A percentile compares a stretch with the other conserved stretches of the same genome.
These are phyloP conservation scores for Fistulifera solaris DNA, from an alignment of 108 stramenopile genomes.

Conservation along the genomic window DNA sequence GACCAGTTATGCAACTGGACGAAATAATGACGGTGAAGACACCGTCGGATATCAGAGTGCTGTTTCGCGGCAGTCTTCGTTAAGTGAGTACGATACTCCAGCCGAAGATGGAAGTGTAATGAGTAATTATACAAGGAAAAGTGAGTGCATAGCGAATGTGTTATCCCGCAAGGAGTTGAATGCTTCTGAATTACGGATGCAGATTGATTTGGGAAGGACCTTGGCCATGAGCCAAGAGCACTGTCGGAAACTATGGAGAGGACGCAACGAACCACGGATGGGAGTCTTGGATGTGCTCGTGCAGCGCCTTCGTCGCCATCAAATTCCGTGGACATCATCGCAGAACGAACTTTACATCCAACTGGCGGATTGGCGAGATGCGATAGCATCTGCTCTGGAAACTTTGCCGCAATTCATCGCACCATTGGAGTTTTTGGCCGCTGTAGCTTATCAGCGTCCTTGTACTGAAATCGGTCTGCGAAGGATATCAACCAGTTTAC, in stretches of 20 bases:
- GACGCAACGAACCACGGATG: slow-evolving; percentile 23
- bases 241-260: slow-evolving; percentile 53
- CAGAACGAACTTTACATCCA: slow-evolving; percentile 46
- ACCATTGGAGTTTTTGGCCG: slow-evolving; percentile 48
- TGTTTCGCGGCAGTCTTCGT: background rate
- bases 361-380: slow-evolving; percentile 44
- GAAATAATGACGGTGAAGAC: background rate
- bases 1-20: background rate
- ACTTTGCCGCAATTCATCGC: slow-evolving; percentile 35
- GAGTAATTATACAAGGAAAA: slow-evolving; percentile 11
- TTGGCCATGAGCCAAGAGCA: slow-evolving; percentile 54
- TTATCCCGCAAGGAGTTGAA: background rate
- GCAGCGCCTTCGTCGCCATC: slow-evolving; percentile 26
- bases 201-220: slow-evolving; percentile 42
- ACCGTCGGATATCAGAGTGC: background rate
- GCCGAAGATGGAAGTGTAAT: background rate
- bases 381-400: slow-evolving; percentile 29
- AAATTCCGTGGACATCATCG: slow-evolving; percentile 31
- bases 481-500: slow-evolving; percentile 28
- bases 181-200: slow-evolving; percentile 39
- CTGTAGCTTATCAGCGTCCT: slow-evolving; percentile 43
- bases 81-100: slow-evolving; percentile 7
- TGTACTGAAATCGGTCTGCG: slow-evolving; percentile 21
- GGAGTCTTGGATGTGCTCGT: slow-evolving; percentile 30
- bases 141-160: background rate